phyloP scores from a whole-genome alignment of 305 asterid species.

The Stenogyne calaminthoides region DNA sequence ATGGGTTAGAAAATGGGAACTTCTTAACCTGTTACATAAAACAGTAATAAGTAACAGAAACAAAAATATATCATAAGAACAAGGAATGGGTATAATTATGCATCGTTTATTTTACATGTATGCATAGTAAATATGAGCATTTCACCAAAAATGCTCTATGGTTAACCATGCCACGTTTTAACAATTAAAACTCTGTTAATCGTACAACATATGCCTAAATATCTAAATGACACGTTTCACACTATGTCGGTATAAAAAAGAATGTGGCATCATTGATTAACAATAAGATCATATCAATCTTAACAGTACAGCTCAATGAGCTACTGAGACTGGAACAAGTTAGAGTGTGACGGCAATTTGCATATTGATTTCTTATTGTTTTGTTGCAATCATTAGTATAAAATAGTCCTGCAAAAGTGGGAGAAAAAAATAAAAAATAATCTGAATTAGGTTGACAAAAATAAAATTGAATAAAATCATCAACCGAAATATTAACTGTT shows the following conservation, averaged over 20 bases:
- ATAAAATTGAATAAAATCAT: neutral
- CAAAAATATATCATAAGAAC: neutral
- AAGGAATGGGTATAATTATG: neutral
- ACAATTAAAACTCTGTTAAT: neutral
- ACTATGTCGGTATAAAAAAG: neutral
- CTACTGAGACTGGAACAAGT: slow-evolving; percentile 7
- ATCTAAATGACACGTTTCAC: neutral
- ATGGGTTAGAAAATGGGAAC: slow-evolving; percentile 31
- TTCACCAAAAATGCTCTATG: neutral
- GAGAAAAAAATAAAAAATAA: neutral
- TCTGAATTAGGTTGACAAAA: slow-evolving; percentile 9
- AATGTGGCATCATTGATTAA: neutral
- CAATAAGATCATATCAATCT: neutral
- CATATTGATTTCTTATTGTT: slow-evolving; percentile 19
- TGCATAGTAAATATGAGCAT: slow-evolving; percentile 7
- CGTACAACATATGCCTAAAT: neutral
- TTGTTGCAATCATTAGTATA: slow-evolving; percentile 15
- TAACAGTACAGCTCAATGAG: slow-evolving; percentile 12
- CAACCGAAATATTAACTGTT: neutral
- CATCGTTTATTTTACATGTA: slow-evolving; percentile 13
- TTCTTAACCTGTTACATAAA: slow-evolving; percentile 55
- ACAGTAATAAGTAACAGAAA: slow-evolving; percentile 24
- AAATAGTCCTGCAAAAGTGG: neutral
- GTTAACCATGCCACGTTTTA: slow-evolving; percentile 1
- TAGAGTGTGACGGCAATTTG: slow-evolving; percentile 10